Evolutionary conservation across 2,329 filamentous ascomycete genomes (phyloP), one percentile per base, ranked within the genome.

Genomic region (Phaeosphaeriaceae sp.): DNA sequence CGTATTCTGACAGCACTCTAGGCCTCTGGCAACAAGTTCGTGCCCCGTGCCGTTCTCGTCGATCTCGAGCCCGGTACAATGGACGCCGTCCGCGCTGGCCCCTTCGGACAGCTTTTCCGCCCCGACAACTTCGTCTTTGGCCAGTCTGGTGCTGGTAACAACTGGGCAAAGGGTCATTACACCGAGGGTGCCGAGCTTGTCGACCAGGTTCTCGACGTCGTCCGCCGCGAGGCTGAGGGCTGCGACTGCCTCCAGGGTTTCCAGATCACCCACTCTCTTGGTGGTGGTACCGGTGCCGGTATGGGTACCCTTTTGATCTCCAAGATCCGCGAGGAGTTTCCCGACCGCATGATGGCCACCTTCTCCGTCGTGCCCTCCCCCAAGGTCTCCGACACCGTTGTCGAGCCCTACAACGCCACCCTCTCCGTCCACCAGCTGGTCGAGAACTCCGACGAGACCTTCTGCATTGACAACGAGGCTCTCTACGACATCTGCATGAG

Each of bases 111-210:
- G 86, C 93, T 99, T 73, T 98, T 99, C 93, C 93, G 95, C 70
- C 95, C 95, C 80, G 95, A 99, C 86, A 99, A 98, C 91, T 98
- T 98, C 84, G 93, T 98, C 79, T 98, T 98, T 83, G 95, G 95
- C 76, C 95, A 98, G 86, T 98, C 95, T 76, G 94, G 95, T 88
- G 95, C 95, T 81, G 95, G 95, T 85, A 99, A 99, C 92, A 98
- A 98, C 90, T 99, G 95, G 95, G 95, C 95, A 83, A 99, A 98
- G 90, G 95, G 95, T 85, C 95, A 99, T 83, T 99, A 99, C 89
- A 99, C 95, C 69, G 95, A 99, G 86, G 95, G 95, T 89, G 95
- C 95, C 73, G 95, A 99, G 86, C 89, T 98, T 66, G 95, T 99
- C 72, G 95, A 99, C 86, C 88, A 97, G 78, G 95, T 99, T 72